Conservation (phyloP, 768 basidiomycete species). For the Albatrellus ellisii region DNA sequence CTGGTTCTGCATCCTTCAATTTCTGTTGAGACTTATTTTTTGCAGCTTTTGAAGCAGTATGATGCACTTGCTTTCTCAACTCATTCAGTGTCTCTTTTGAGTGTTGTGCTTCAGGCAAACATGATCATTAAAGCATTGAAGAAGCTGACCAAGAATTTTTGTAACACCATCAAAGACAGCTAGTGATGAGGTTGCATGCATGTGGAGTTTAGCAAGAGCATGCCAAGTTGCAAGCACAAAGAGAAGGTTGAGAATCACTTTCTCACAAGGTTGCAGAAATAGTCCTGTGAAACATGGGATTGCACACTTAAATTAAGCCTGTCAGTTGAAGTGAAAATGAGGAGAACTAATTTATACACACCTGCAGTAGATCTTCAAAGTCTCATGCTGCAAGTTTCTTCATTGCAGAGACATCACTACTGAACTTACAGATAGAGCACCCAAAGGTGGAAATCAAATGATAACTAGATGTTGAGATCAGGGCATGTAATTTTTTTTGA, state of each 20-base stretch:
- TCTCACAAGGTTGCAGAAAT: conserved; percentile 17
- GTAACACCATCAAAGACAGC: conserved; percentile 13
- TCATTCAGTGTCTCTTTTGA: no score
- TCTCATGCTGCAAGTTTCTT: conserved; percentile 6
- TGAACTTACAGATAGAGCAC: conserved; percentile 14
- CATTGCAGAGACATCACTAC: conserved; percentile 11
- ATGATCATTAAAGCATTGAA: conserved; percentile 16
- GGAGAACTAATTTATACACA: conserved; percentile 4
- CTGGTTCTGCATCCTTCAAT: no score
- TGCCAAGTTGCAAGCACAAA: conserved; percentile 23
- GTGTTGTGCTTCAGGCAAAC: conserved; percentile 19
- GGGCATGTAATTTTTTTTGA: neutral
- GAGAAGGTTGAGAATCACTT: conserved; percentile 12
- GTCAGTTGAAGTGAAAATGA: neutral
- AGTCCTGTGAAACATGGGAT: conserved; percentile 24
- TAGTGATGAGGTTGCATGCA: conserved; percentile 21
- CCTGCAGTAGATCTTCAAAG: conserved; percentile 8
- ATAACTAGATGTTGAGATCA: neutral
- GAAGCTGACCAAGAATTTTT: conserved; percentile 4
- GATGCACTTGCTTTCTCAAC: conserved; percentile 16
- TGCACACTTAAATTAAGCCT: conserved; percentile 17
- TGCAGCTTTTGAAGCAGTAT: conserved; percentile 6
- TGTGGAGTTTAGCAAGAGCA: conserved; percentile 20
- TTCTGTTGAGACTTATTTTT: neutral
- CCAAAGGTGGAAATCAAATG: conserved; percentile 18